Conservation (phyloP, 1,284 basidiomycete species). For the Mrakiaceae sp. region DNA sequence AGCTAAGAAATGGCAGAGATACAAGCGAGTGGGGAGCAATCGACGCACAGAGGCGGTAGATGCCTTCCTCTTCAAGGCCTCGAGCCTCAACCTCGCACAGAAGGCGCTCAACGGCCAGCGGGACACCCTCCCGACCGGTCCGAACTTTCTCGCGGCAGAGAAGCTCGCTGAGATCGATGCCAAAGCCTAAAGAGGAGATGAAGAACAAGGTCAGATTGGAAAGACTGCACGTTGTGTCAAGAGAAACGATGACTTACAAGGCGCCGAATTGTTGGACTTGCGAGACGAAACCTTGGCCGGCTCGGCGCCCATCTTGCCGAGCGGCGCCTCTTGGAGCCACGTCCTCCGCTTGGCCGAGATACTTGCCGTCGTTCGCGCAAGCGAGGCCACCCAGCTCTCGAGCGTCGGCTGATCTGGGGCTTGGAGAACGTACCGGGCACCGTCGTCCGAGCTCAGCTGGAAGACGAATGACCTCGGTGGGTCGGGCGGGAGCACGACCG, state of each 20-base stretch:
- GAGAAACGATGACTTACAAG: too few species aligned
- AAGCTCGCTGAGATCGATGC: constrained; percentile 56
- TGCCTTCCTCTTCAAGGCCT: constrained; percentile 64
- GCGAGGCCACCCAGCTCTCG: constrained; percentile 59
- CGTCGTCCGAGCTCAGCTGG: constrained; percentile 70
- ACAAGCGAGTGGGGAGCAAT: neutral
- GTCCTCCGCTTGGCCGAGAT: constrained; percentile 64
- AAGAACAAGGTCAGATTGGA: neutral
- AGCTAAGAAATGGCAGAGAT: neutral
- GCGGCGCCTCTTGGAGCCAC: constrained; percentile 49
- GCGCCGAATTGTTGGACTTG: too few species aligned
- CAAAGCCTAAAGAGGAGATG: constrained; percentile 49
- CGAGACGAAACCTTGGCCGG: too few species aligned
- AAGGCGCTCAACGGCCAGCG: constrained; percentile 52
- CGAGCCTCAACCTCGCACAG: constrained; percentile 57
- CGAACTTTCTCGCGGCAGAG: constrained; percentile 49
- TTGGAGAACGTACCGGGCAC: constrained; percentile 65
- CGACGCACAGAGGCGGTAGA: constrained; percentile 48
- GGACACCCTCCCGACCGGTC: constrained; percentile 39
- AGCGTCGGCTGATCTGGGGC: constrained; percentile 54
- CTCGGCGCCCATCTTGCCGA: constrained; percentile 42
- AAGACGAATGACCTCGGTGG: constrained; percentile 67
- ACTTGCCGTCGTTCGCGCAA: constrained; percentile 54
- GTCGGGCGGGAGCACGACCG: constrained; percentile 55
- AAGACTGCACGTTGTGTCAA: constrained; percentile 43